phyloP scores from a whole-genome alignment of 164 flowering plant genomes.

The Brasenia schreberi region DNA sequence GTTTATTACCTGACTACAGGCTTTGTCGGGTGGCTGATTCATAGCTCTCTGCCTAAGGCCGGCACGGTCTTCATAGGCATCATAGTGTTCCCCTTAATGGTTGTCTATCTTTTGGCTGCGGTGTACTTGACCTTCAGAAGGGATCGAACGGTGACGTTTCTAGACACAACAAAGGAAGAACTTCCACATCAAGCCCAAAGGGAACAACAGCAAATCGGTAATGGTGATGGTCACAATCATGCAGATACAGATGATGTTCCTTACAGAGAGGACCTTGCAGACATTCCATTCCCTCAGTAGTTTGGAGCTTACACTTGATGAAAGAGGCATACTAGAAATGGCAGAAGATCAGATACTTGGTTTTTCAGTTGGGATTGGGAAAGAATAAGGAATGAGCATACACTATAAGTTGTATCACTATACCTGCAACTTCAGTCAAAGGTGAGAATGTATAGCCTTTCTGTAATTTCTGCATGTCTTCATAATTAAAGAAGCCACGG shows the following conservation, averaged over 20 bases:
- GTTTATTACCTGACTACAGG: conserved; percentile 63
- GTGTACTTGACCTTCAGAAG: conserved; percentile 63
- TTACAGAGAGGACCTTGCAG: conserved; percentile 58
- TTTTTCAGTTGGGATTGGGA: too few species aligned
- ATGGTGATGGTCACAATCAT: neutral
- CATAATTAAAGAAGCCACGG: too few species aligned
- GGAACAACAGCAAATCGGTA: conserved; percentile 25
- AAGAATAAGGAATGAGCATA: too few species aligned
- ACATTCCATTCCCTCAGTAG: conserved; percentile 40
- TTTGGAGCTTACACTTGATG: neutral
- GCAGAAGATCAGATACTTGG: too few species aligned
- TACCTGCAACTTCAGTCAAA: too few species aligned
- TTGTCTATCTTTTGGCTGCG: conserved; percentile 39
- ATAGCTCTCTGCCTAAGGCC: conserved; percentile 43
- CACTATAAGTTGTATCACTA: too few species aligned
- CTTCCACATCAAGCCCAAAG: conserved; percentile 17
- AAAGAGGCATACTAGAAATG: neutral
- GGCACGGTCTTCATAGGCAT: conserved; percentile 66
- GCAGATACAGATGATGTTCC: conserved; percentile 16
- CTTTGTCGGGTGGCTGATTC: conserved; percentile 61
- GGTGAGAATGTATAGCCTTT: too few species aligned
- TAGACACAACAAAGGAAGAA: conserved; percentile 27
- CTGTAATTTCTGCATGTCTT: too few species aligned
- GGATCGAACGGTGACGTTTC: conserved; percentile 47
- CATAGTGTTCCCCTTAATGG: conserved; percentile 76